Conservation (phyloP, 139 green algal genomes). For the Coelastrella sp. region DNA sequence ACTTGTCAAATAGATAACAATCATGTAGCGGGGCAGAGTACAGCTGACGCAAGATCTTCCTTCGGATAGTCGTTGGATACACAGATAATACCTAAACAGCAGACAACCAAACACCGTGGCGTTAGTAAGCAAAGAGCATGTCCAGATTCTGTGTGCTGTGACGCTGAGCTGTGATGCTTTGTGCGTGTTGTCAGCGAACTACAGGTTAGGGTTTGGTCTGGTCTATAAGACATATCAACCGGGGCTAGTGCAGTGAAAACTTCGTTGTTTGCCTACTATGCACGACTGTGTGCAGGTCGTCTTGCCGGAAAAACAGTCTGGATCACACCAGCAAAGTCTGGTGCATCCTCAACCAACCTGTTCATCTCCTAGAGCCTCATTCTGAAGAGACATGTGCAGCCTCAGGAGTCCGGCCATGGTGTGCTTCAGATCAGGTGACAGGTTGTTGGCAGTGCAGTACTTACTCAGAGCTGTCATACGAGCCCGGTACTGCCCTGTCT, state of each 20-base stretch:
- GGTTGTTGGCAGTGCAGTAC: constrained; percentile 52
- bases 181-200: too few relatives aligned
- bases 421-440: constrained; percentile 54
- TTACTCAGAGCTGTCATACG: constrained; percentile 46
- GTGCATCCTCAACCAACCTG: constrained; percentile 44
- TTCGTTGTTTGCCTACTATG: too few relatives aligned
- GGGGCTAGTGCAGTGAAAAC: too few relatives aligned
- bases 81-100: constrained; percentile 54
- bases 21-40: constrained; percentile 53
- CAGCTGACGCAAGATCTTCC: constrained; percentile 67
- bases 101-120: neutral
- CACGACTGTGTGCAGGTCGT: neutral
- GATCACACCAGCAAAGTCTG: too few relatives aligned
- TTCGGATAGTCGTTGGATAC: constrained; percentile 65
- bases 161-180: too few relatives aligned
- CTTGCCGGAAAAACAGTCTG: neutral
- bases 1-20: constrained; percentile 63
- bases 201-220: too few relatives aligned
- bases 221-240: too few relatives aligned
- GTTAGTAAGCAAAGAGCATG: too few relatives aligned
- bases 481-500: constrained; percentile 56
- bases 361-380: constrained; percentile 50
- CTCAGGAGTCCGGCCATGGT: constrained; percentile 64
- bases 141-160: too few relatives aligned
- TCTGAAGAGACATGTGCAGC: constrained; percentile 68